phyloP scores from a whole-genome alignment of 2,329 filamentous ascomycete species.

The Celoporthe dispersa region DNA sequence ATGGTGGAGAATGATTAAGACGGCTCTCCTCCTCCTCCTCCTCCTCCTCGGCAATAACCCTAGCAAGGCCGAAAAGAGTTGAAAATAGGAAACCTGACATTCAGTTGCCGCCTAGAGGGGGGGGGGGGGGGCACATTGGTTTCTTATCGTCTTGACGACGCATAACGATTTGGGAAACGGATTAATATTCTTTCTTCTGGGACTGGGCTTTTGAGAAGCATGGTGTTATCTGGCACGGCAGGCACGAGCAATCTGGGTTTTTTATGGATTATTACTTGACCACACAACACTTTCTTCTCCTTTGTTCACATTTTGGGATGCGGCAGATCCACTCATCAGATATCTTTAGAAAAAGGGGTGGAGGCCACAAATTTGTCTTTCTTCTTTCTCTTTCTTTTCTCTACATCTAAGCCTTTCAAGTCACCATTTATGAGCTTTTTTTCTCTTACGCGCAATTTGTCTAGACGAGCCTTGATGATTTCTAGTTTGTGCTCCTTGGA shows the following conservation, averaged over 20 bases:
- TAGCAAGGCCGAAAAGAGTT: neutral
- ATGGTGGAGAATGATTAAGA: conserved; percentile 52
- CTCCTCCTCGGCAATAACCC: too few relatives aligned
- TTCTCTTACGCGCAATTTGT: neutral
- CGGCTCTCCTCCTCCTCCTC: neutral
- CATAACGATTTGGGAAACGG: neutral
- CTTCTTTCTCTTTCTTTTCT: neutral
- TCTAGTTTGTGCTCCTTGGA: neutral
- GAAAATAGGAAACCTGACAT: neutral
- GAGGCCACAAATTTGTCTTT: too few relatives aligned
- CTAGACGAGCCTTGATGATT: conserved; percentile 7
- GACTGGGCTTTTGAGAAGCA: conserved; percentile 9
- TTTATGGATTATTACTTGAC: neutral
- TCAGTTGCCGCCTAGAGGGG: neutral
- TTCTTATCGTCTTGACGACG: conserved; percentile 5
- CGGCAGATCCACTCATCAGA: neutral
- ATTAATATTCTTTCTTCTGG: neutral
- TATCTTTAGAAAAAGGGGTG: too few relatives aligned
- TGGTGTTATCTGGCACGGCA: conserved; percentile 15
- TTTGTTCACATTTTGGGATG: conserved; percentile 7
- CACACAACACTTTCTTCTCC: neutral
- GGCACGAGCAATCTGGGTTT: conserved; percentile 2
- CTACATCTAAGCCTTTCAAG: neutral
- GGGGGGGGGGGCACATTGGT: too few relatives aligned
- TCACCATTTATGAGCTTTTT: neutral